Evolutionary conservation across 306 rosid genomes (phyloP).

Genomic region (Cyclanthera cordifolia): DNA sequence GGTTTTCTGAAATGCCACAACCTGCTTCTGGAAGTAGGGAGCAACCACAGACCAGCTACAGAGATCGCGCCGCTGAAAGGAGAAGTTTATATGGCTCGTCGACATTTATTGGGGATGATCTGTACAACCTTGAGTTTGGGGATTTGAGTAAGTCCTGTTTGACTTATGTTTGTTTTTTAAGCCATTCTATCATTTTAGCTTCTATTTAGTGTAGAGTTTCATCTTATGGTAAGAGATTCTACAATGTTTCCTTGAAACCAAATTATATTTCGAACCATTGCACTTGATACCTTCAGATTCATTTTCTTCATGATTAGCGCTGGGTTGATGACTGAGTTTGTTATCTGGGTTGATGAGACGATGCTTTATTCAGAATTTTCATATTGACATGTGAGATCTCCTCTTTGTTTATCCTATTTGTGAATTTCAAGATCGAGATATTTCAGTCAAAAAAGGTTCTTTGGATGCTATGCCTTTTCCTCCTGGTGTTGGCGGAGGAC

Average conservation of each 20-base stretch:
- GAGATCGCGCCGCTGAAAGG: conserved; percentile 98
- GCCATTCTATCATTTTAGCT: neutral
- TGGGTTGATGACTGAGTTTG: conserved; percentile 11
- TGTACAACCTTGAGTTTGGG: conserved; percentile 44
- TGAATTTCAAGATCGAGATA: conserved; percentile 67
- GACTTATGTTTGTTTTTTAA: neutral
- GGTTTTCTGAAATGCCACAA: conserved; percentile 86
- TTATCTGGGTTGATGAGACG: conserved; percentile 18
- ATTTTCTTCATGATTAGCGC: conserved; percentile 15
- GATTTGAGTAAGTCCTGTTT: conserved; percentile 62
- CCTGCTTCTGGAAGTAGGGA: conserved; percentile 53
- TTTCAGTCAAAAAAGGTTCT: conserved; percentile 58
- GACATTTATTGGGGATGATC: conserved; percentile 44
- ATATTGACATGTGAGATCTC: conserved; percentile 40
- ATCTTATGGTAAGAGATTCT: conserved; percentile 8
- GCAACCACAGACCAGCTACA: conserved; percentile 56
- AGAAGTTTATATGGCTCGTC: conserved; percentile 88
- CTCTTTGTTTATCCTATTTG: conserved; percentile 35
- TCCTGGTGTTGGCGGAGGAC: conserved; percentile 99
- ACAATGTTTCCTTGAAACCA: neutral
- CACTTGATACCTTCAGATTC: conserved; percentile 17
- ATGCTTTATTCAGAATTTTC: conserved; percentile 15
- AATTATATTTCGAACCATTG: too few species aligned
- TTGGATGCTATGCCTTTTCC: conserved; percentile 92
- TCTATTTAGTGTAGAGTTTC: neutral